A percentile compares a stretch with the other conserved stretches of the same genome.
phyloP scores from a whole-genome alignment of 1,284 basidiomycete species.

The Mycena sp. region DNA sequence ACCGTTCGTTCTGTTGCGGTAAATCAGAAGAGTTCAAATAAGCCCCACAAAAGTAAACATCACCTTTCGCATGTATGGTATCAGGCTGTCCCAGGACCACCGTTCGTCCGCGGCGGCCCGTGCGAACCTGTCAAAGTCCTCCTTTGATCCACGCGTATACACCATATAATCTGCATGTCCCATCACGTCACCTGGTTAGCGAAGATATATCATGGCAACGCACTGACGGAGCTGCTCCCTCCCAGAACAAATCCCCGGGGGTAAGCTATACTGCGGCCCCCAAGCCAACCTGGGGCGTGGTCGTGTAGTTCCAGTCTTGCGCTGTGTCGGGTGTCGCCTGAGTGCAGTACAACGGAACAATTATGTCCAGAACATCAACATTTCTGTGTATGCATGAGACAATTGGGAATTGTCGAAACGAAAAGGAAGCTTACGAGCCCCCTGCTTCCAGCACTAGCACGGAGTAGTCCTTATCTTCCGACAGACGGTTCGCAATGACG shows the following conservation, averaged over 20 bases:
- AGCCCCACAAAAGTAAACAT: background rate
- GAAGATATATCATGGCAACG: slow-evolving; percentile 8
- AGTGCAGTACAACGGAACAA: slow-evolving; percentile 35
- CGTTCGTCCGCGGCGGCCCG: slow-evolving; percentile 36
- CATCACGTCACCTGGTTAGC: background rate
- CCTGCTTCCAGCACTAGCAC: too few relatives aligned
- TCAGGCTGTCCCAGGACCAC: slow-evolving; percentile 42
- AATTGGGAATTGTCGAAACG: background rate
- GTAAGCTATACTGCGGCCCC: slow-evolving; percentile 27
- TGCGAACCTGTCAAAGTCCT: slow-evolving; percentile 27
- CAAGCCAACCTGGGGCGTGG: slow-evolving; percentile 31
- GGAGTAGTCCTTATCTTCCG: too few relatives aligned
- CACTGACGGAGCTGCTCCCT: slow-evolving; percentile 37
- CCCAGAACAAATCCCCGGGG: slow-evolving; percentile 35
- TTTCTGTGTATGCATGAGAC: slow-evolving; percentile 29
- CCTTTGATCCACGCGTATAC: slow-evolving; percentile 40
- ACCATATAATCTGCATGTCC: slow-evolving; percentile 34
- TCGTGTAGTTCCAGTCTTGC: slow-evolving; percentile 32
- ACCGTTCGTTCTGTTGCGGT: slow-evolving; percentile 35
- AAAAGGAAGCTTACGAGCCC: slow-evolving; percentile 33
- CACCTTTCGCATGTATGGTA: slow-evolving; percentile 31
- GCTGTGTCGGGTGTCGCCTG: slow-evolving; percentile 28
- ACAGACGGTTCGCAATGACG: too few relatives aligned
- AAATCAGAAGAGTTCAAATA: too few relatives aligned
- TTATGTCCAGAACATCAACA: slow-evolving; percentile 33